Evolutionary conservation across 371 early-diverging fungal genomes (phyloP).

Genomic region (Vairimorpha necatrix): DNA sequence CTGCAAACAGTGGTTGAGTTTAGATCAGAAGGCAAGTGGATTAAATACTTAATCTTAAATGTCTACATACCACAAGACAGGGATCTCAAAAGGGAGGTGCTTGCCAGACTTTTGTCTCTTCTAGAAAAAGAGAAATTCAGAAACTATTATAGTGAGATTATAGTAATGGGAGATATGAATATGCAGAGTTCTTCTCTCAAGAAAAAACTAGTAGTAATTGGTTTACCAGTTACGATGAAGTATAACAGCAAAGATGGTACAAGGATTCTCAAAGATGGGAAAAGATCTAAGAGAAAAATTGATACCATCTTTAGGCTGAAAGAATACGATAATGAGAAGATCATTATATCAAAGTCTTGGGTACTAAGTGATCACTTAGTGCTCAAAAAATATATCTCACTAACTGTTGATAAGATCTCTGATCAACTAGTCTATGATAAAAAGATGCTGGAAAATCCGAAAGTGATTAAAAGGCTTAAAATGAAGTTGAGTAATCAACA

Average conservation of each 20-base stretch:
- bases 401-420: conserved; percentile 5
- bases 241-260: not conserved
- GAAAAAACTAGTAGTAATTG: not conserved
- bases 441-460: conserved; percentile 1
- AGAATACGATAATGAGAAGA: not conserved
- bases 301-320: not conserved
- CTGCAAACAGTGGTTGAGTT: not conserved
- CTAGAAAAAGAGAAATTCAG: not conserved
- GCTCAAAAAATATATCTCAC: not conserved
- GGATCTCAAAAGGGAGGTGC: not conserved
- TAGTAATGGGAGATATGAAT: conserved; percentile 1
- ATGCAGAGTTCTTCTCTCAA: not conserved
- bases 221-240: not conserved
- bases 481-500: conserved; percentile 3
- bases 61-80: not conserved
- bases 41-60: conserved; percentile 2
- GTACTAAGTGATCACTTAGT: conserved; percentile 9
- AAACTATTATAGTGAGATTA: not conserved
- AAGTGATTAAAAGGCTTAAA: not conserved
- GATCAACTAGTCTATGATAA: not conserved
- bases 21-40: not conserved
- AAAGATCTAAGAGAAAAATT: not conserved
- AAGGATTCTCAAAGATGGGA: conserved; percentile 3
- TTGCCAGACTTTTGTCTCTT: not conserved
- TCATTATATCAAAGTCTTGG: conserved; percentile 4